Evolutionary conservation across 306 rosid species (phyloP).

Genomic region (barrel medic (Medicago truncatula)): MtrunA17r5.0-ANR NC_053045.1:1174501-1175000

Average conservation of each 20-base stretch:
- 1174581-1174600: constrained; percentile 50
- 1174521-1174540: constrained; percentile 63
- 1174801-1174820: constrained; percentile 36
- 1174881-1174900: neutral
- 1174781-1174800: constrained; percentile 30
- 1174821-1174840: constrained; percentile 53
- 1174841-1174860: too few relatives aligned
- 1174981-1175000: too few relatives aligned
- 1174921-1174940: too few relatives aligned
- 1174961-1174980: too few relatives aligned
- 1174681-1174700: constrained; percentile 35
- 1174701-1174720: constrained; percentile 4
- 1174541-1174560: constrained; percentile 68
- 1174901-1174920: neutral
- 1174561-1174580: constrained; percentile 15
- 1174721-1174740: neutral
- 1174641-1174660: constrained; percentile 31
- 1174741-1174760: too few relatives aligned
- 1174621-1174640: neutral
- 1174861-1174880: neutral
- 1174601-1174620: neutral
- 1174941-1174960: too few relatives aligned
- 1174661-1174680: constrained; percentile 53
- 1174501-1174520: constrained; percentile 49
- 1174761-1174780: constrained; percentile 24